Evolutionary conservation across 805 yeast genomes (phyloP).

Genomic region (Ogataea siamensis): DNA sequence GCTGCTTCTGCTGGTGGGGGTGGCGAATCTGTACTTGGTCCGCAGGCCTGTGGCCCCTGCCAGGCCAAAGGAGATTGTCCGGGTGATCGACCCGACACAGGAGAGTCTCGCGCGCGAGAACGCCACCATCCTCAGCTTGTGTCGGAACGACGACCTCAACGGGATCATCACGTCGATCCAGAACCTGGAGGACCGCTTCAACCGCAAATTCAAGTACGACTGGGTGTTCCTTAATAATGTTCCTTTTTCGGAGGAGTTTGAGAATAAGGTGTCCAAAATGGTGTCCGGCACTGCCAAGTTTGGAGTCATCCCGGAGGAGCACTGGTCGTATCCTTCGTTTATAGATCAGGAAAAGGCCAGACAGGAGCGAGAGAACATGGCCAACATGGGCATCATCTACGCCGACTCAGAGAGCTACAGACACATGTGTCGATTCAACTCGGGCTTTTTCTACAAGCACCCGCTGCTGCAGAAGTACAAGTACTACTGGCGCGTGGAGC

Average conservation of each 20-base stretch:
- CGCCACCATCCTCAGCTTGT: conserved; percentile 62
- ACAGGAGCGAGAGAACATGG: conserved; percentile 56
- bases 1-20: neutral
- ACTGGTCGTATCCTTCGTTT: conserved; percentile 85
- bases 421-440: conserved; percentile 47
- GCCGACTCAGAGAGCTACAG: conserved; percentile 42
- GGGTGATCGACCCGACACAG: neutral
- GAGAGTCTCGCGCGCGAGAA: conserved; percentile 31
- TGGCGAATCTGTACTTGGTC: neutral
- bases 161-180: conserved; percentile 62
- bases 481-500: conserved; percentile 79
- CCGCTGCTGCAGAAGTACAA: conserved; percentile 55
- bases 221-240: conserved; percentile 92
- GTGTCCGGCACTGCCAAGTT: conserved; percentile 69
- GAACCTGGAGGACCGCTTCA: conserved; percentile 77
- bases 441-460: conserved; percentile 58
- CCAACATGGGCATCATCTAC: conserved; percentile 37
- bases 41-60: neutral
- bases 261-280: conserved; percentile 46
- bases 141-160: conserved; percentile 63
- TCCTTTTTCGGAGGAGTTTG: conserved; percentile 71
- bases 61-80: neutral
- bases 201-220: conserved; percentile 71
- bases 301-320: conserved; percentile 71
- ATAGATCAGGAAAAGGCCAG: conserved; percentile 75